Evolutionary conservation across 2,329 filamentous ascomycete genomes (phyloP), one percentile per base, ranked within the genome.

Genomic region (Alternaria conjuncta): DNA sequence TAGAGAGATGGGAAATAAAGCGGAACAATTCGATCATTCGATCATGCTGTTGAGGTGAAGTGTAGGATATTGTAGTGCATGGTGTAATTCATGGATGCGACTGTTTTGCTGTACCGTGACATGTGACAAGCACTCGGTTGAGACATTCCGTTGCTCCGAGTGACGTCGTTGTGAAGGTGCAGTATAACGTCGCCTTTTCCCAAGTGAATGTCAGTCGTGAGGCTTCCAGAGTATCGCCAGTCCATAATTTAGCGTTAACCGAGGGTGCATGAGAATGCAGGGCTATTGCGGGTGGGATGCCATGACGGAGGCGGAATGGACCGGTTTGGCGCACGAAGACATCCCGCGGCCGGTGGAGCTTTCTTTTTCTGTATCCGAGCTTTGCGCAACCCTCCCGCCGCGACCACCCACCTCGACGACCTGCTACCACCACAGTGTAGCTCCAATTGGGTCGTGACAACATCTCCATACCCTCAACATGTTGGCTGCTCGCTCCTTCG

Each of bases 401-500:
- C 67, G 57, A 65, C 60, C 56, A 62, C 64, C 67, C 57, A 57
- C 70, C 66, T 64, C 66, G 61, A 58, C 65, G 56, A 66, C 64
- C 61, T 70, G 71, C 76, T 76, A 71, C 73, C 72, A 70, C 73
- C 66, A 63, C 66, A 57, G 64, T 71, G 73, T 71, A 75, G 76
- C 74, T 76, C 58, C 74, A 78, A 78, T 79, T 76, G 71, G 64
- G 71, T 68, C 65, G 67, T 66, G 66, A 64, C 59, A 61, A 61
- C 62, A 57, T 47, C 62, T 43, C 55, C 63, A 71, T 56, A 71
- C 74, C 64, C 73, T 82, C 86, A 91, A 80, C 79, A 97, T 97
- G 94, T 86, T 97, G 84, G 90, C 92, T 83, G 85, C 92, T 81
- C 91, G 93, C 84, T 89, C 90, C 76, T 88, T 94, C 82, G 89